Conservation (phyloP, 2,329 filamentous ascomycete genomes). For the Rhytidhysteron rufulum region DNA sequence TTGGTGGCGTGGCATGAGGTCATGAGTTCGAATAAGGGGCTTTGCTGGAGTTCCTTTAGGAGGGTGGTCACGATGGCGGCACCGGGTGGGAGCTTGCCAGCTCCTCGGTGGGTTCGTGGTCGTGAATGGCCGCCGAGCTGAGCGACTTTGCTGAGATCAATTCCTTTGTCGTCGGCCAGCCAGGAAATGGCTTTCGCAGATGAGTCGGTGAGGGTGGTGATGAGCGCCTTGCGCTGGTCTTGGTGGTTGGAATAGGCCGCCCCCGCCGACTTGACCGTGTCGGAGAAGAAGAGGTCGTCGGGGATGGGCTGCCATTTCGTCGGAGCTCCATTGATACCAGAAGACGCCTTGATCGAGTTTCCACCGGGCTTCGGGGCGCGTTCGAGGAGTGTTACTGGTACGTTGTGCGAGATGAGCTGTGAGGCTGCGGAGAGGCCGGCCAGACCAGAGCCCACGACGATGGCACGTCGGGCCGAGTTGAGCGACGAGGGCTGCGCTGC, state of each 20-base stretch:
- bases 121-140: conserved; percentile 58
- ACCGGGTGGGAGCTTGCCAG: conserved; percentile 55
- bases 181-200: conserved; percentile 53
- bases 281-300: conserved; percentile 48
- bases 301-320: conserved; percentile 52
- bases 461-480: too few species aligned
- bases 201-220: conserved; percentile 45
- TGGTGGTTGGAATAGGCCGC: conserved; percentile 24
- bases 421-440: conserved; percentile 60
- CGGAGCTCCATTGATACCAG: conserved; percentile 61
- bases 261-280: conserved; percentile 58
- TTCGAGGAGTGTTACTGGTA: conserved; percentile 57
- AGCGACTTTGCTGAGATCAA: conserved; percentile 58
- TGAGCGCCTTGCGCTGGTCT: conserved; percentile 40
- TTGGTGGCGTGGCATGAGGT: conserved; percentile 53
- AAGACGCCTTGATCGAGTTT: conserved; percentile 65
- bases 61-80: conserved; percentile 56
- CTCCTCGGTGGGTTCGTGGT: conserved; percentile 56
- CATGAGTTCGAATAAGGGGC: conserved; percentile 49
- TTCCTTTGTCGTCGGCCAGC: conserved; percentile 54
- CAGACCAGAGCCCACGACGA: conserved; percentile 63
- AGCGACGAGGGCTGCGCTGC: conserved; percentile 8
- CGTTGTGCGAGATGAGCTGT: conserved; percentile 50
- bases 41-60: conserved; percentile 48
- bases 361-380: conserved; percentile 58